These are phyloP conservation scores for Oryza glaberrima DNA, from an alignment of 176 grass and related monocot genomes.

Conservation along the genomic window DNA sequence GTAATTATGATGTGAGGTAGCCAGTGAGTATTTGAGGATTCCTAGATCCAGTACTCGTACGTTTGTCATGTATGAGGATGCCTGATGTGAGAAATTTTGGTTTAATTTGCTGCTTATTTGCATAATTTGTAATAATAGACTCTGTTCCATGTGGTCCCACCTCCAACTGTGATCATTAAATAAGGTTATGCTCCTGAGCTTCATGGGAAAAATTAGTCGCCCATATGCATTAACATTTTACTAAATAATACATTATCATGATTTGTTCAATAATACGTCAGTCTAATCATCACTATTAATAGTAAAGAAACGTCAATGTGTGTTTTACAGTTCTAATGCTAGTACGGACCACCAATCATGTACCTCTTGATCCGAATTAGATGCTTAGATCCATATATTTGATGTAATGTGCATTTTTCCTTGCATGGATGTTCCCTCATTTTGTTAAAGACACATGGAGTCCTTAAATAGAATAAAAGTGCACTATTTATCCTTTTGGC, in stretches of 20 bases:
- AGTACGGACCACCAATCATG: background rate
- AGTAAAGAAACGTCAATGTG: background rate
- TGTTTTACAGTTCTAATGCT: background rate
- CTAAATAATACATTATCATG: background rate
- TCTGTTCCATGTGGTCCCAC: background rate
- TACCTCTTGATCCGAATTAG: background rate
- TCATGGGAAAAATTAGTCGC: background rate
- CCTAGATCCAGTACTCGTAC: background rate
- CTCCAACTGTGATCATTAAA: background rate
- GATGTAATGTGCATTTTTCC: background rate
- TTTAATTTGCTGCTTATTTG: conserved; percentile 2
- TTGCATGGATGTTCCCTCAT: background rate
- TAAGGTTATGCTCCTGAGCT: conserved; percentile 9
- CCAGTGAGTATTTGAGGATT: conserved; percentile 1
- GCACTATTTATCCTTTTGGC: background rate
- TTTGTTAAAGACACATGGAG: background rate
- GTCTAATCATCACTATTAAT: background rate
- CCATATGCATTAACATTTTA: conserved; percentile 28
- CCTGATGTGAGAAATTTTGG: background rate
- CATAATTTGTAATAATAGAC: background rate
- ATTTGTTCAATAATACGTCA: background rate
- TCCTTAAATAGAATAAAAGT: background rate
- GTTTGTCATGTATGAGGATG: background rate
- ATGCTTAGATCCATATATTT: conserved; percentile 11
- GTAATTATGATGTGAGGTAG: background rate